Base-by-base conservation (phyloP, 805 yeast genomes). In the Lipomyces kockii region DNA sequence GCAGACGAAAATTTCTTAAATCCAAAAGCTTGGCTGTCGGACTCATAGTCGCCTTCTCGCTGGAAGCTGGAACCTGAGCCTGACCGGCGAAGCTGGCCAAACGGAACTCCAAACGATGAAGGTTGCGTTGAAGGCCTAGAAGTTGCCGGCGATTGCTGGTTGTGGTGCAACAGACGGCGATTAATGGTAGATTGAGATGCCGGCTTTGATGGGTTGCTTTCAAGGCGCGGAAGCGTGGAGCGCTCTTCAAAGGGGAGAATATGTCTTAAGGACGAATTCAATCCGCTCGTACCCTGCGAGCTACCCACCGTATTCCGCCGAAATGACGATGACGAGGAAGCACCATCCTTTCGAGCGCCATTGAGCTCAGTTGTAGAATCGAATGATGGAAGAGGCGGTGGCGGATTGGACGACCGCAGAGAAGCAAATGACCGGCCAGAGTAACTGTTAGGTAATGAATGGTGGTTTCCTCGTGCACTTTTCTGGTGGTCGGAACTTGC, bases 251-350 rank as follows among this genome's bases (percentile, higher is more conserved):
- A 29, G 29, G 43, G 32, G 49, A 14, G 12, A 25, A 35, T 8
- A 17, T 43, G n/a, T 32, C 67, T 60, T 57, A 64, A 39, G 8
- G 67, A 60, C 14, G 60, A 46, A 53, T 64, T 55, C 60, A 64
- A 55, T 35, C 22, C 49, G 22, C 22, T 43, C 49, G 8, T 43
- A n/a, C 9, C 11, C 49, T 17, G 49, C 20, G 49, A 43, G 22
- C 49, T 25, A 8, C 20, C 49, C 22, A 43, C 22, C 8, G 20
- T 5, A 6, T 43, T 43, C 27, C 63, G 60, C 9, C 65, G 54
- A 62, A 61, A 61, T 6, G 63, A 29, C 32, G 32, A 58, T 11
- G 68, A 65, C 39, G 65, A 59, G 2, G 68, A 65, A 14, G n/a
- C 11, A 17, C 49, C 29, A 43, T 35, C 4, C 5, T 27, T 55